phyloP scores from a whole-genome alignment of 345 rosid species.

The Jatropha curcas region DNA sequence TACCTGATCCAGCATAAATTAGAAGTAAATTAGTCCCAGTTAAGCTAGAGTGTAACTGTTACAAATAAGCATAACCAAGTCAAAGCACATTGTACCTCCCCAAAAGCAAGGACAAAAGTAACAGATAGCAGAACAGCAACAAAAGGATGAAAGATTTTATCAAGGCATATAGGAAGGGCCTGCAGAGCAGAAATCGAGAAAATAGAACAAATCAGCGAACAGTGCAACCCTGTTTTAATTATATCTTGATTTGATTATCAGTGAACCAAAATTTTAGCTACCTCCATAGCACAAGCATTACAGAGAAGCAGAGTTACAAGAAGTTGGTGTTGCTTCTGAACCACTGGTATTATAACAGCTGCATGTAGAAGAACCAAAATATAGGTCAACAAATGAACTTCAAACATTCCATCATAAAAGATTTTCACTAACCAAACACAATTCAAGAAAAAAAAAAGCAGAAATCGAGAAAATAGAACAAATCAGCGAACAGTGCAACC shows the following conservation, averaged over 20 bases:
- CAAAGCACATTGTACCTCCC: slow-evolving; percentile 21
- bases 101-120: slow-evolving; percentile 33
- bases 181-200: slow-evolving; percentile 3
- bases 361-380: background rate
- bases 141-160: slow-evolving; percentile 29
- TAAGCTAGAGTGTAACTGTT: background rate
- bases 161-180: slow-evolving; percentile 36
- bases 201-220: background rate
- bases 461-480: background rate
- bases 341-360: slow-evolving; percentile 32
- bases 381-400: background rate
- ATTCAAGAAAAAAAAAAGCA: background rate
- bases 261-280: background rate
- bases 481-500: background rate
- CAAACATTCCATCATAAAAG: background rate
- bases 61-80: background rate
- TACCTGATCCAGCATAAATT: slow-evolving; percentile 13
- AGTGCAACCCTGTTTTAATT: background rate
- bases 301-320: slow-evolving; percentile 34
- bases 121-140: slow-evolving; percentile 35
- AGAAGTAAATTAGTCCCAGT: background rate
- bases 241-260: background rate
- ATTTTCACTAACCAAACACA: too few species aligned
- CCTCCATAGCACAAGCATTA: slow-evolving; percentile 40
- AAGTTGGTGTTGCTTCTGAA: slow-evolving; percentile 36